Evolutionary conservation across 495 filamentous ascomycete species (phyloP).

Genomic region (Aspergillus ellipticus): DNA sequence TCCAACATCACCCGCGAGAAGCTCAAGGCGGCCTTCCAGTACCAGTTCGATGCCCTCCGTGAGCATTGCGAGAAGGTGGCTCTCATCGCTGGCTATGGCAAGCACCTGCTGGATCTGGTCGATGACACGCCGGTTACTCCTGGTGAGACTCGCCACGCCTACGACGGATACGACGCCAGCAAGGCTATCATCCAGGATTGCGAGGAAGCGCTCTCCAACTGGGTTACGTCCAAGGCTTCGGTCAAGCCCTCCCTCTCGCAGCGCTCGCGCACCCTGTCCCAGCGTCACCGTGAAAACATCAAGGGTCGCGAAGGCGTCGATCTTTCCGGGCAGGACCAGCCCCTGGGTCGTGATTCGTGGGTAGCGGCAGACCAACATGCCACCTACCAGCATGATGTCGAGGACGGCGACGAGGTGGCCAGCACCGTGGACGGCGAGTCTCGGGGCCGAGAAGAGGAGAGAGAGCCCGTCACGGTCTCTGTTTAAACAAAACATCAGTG

Average conservation of each 20-base stretch:
- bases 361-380: conserved; percentile 76
- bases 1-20: conserved; percentile 99
- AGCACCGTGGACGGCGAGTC: conserved; percentile 49
- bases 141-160: conserved; percentile 91
- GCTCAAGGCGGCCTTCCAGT: conserved; percentile 95
- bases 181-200: conserved; percentile 99
- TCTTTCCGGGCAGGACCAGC: conserved; percentile 78
- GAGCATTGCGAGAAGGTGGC: conserved; percentile 99
- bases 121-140: conserved; percentile 97
- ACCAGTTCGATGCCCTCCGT: conserved; percentile 95
- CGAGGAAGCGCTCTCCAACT: conserved; percentile 94
- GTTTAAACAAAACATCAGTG: conserved; percentile 2
- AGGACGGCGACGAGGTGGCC: conserved; percentile 55
- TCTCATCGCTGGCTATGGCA: conserved; percentile 95
- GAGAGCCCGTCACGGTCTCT: conserved; percentile 36
- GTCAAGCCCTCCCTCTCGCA: conserved; percentile 82
- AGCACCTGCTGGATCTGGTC: conserved; percentile 90
- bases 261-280: conserved; percentile 79
- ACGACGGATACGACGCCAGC: conserved; percentile 97
- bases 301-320: conserved; percentile 64
- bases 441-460: conserved; percentile 62
- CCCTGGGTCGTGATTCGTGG: conserved; percentile 85
- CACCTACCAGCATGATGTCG: conserved; percentile 58
- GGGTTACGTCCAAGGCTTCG: conserved; percentile 84
- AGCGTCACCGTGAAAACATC: conserved; percentile 70